Base-by-base conservation (phyloP, 2,329 filamentous ascomycete genomes). In the Diaporthe batatas region DNA sequence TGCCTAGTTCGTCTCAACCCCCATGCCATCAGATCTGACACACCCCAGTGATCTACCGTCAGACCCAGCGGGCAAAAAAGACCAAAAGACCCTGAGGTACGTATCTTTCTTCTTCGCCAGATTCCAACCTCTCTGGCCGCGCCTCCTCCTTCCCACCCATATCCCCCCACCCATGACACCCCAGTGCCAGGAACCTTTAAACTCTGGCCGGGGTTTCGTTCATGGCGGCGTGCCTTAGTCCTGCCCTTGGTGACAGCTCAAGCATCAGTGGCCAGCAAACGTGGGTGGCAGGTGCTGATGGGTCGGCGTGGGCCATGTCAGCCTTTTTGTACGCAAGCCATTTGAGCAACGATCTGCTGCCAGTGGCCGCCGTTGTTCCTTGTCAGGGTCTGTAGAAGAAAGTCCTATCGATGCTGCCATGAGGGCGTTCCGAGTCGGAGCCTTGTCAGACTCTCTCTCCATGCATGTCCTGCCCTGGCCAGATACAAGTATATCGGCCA, bases 401-500 rank as follows among this genome's bases (percentile, higher is more conserved):
- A 72, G 57, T 72, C 55, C 65, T 5, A 29, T 29, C 29, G 29
- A 57, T 69, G 25, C 42, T 57, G 36, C 44, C 23, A 47, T 14
- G 47, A 51, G 65, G 32, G 39, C 49, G 62, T 71, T 72, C 68
- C 55, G 72, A 59, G 47, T 58, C 70, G 70, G 69, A 74, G 67
- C 64, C 70, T 53, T 64, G 58, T 69, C 64, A 67, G 49, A 36
- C 44, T 57, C 44, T 39, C 44, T 39, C 14, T 54, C 39, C 51
- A 42, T 36, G n/a, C 55, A 64, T 53, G 29, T 68, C 47, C 32
- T 51, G 39, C 49, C 21, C 57, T 54, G 49, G 55, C 21, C 42
- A 49, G 70, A 72, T 74, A 74, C 73, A 74, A 74, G 73, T 74
- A 74, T 62, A 74, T 62, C 70, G 67, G 67, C 53, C 58, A 67